Percentiles rank a stretch among this genome's conserved stretches.
Evolutionary conservation across 768 basidiomycete genomes (phyloP).

Genomic region (Cytidiella melzeri): DNA sequence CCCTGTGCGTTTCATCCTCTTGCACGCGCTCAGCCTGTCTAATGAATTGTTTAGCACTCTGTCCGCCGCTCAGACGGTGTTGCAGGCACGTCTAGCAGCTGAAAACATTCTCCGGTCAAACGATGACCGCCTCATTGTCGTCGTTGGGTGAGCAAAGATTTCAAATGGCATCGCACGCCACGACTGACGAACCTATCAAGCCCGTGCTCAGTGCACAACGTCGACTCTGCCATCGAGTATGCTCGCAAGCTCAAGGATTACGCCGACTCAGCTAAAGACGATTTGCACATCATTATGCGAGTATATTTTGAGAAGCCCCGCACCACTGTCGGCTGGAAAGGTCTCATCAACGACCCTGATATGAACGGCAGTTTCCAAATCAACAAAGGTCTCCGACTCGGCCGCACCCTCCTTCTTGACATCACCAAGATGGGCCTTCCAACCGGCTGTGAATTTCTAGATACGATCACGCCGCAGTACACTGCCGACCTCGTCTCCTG

Average conservation of each 20-base stretch:
- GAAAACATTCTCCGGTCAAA: conserved; percentile 79
- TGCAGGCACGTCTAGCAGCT: conserved; percentile 73
- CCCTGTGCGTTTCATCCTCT: conserved; percentile 46
- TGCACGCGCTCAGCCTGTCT: neutral
- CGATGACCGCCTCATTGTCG: conserved; percentile 90
- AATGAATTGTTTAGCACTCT: conserved; percentile 46
- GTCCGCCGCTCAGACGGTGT: conserved; percentile 78
- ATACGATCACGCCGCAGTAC: conserved; percentile 75
- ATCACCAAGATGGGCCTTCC: conserved; percentile 88
- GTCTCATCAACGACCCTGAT: conserved; percentile 95
- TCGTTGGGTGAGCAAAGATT: conserved; percentile 62
- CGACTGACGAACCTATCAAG: conserved; percentile 31
- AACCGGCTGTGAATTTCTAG: conserved; percentile 94
- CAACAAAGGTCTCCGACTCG: conserved; percentile 90
- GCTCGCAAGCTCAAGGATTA: conserved; percentile 75
- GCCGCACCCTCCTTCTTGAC: conserved; percentile 81
- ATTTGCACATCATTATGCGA: conserved; percentile 93
- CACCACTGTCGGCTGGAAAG: conserved; percentile 98
- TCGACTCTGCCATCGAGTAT: conserved; percentile 81
- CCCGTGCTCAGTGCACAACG: conserved; percentile 93
- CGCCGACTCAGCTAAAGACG: conserved; percentile 73
- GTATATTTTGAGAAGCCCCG: conserved; percentile 98
- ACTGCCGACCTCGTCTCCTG: conserved; percentile 91
- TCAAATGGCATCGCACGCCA: neutral
- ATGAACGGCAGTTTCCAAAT: conserved; percentile 93